These are phyloP conservation scores for Alternaria rosae DNA, from an alignment of 2,329 filamentous ascomycete genomes.

Conservation along the genomic window DNA sequence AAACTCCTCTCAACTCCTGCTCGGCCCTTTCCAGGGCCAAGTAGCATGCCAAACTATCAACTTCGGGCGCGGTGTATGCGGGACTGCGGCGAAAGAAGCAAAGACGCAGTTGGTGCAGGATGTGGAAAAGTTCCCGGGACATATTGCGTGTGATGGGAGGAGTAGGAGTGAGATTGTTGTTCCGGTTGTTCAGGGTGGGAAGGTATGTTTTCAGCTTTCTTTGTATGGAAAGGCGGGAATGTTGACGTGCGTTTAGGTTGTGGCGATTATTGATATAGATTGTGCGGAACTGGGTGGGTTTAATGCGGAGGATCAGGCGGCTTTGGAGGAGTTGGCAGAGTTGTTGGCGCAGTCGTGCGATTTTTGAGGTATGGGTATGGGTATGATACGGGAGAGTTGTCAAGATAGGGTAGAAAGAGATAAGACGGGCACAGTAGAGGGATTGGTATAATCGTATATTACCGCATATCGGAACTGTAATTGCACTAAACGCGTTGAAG, in stretches of 20 bases:
- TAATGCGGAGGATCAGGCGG: conserved; percentile 69
- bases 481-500: background rate
- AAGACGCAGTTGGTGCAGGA: conserved; percentile 71
- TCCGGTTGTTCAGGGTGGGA: conserved; percentile 65
- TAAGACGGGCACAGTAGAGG: background rate
- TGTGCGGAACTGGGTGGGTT: conserved; percentile 73
- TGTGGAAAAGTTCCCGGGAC: conserved; percentile 77
- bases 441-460: background rate
- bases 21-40: conserved; percentile 80
- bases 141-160: conserved; percentile 81
- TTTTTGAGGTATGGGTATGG: conserved; percentile 23
- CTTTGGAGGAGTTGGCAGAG: conserved; percentile 67
- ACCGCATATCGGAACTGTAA: background rate
- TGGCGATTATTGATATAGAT: conserved; percentile 82
- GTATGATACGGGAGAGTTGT: background rate
- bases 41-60: conserved; percentile 78
- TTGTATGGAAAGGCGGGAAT: too few relatives aligned
- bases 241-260: conserved; percentile 55
- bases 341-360: conserved; percentile 46
- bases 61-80: conserved; percentile 79
- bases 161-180: conserved; percentile 84
- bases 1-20: conserved; percentile 65
- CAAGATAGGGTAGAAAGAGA: background rate
- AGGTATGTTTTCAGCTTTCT: conserved; percentile 50
- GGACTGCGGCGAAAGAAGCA: conserved; percentile 67